Evolutionary conservation across 768 basidiomycete genomes (phyloP).

Genomic region (Strobilomyces echinocephalus): DNA sequence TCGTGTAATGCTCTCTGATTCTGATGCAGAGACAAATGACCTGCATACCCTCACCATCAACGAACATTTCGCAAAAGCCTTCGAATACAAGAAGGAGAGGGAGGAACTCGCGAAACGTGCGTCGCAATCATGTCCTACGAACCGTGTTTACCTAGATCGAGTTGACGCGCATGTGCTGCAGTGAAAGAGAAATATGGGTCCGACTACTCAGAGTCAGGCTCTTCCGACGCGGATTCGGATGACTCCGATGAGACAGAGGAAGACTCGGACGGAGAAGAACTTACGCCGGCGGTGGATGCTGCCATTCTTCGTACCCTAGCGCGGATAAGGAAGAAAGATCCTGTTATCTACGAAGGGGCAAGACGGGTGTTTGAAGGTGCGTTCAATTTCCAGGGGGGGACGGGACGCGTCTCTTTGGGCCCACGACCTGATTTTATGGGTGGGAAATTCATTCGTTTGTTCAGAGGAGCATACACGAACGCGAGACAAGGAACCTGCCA

Average conservation of each 20-base stretch:
- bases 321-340: conserved; percentile 76
- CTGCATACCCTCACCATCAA: conserved; percentile 60
- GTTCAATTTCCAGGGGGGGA: not conserved
- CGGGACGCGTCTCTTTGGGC: not conserved
- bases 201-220: conserved; percentile 37
- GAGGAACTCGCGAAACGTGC: conserved; percentile 77
- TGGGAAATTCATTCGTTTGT: not conserved
- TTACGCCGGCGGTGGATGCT: conserved; percentile 89
- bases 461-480: conserved; percentile 62
- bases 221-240: conserved; percentile 31
- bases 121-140: conserved; percentile 23
- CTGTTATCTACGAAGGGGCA: conserved; percentile 71
- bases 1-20: conserved; percentile 42
- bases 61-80: conserved; percentile 76
- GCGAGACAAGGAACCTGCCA: conserved; percentile 23
- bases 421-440: not conserved
- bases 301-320: conserved; percentile 91
- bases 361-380: conserved; percentile 80
- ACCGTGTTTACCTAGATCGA: not conserved
- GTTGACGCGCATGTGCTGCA: conserved; percentile 21
- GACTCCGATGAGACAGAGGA: conserved; percentile 79
- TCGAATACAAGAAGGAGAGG: conserved; percentile 75
- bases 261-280: conserved; percentile 91
- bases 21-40: conserved; percentile 43
- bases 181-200: conserved; percentile 89